Conservation (phyloP, 176 grass and related monocot genomes). For the Eleusine indica region DNA sequence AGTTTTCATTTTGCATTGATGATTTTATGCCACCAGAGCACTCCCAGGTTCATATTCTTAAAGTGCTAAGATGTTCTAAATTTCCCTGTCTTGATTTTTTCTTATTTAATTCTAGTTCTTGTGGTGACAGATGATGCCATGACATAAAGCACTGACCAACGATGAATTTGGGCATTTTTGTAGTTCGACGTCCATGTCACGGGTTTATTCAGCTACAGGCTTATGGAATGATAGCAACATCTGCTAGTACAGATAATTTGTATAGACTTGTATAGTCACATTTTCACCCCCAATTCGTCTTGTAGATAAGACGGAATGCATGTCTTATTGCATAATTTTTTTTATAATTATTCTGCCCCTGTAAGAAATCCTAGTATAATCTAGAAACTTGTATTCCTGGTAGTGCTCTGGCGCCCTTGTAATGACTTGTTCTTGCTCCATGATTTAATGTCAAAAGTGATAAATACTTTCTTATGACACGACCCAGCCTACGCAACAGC, state of each 20-base stretch:
- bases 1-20: neutral
- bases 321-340: neutral
- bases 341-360: neutral
- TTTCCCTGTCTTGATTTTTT: neutral
- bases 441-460: neutral
- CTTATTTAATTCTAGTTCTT: neutral
- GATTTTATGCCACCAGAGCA: neutral
- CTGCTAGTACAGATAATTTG: neutral
- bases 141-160: neutral
- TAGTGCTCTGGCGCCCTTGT: neutral
- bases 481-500: neutral
- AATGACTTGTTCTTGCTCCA: neutral
- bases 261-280: neutral
- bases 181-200: neutral
- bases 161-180: neutral
- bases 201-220: neutral
- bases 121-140: slow-evolving; percentile 7
- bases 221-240: neutral
- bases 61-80: neutral
- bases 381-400: neutral
- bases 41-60: neutral
- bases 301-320: neutral
- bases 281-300: neutral
- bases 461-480: neutral
- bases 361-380: neutral